Evolutionary conservation across 1,284 basidiomycete genomes (phyloP).

Genomic region (Leccinum huronense): DNA sequence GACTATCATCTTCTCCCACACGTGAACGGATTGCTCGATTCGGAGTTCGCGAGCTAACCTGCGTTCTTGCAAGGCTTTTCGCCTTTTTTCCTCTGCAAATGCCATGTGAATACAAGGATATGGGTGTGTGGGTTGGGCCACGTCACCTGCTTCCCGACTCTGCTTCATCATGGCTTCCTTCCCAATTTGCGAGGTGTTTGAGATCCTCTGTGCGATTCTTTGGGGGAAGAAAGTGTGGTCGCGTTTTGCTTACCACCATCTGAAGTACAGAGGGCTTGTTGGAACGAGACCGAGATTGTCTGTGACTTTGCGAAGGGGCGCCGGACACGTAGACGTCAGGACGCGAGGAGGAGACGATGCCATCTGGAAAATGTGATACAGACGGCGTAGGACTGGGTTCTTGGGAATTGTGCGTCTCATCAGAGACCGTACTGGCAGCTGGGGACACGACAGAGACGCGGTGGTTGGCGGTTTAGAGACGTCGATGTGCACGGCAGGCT

Average conservation of each 20-base stretch:
- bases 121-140: neutral
- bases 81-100: conserved; percentile 64
- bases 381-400: conserved; percentile 11
- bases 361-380: conserved; percentile 12
- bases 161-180: conserved; percentile 81
- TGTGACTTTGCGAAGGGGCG: conserved; percentile 35
- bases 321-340: conserved; percentile 7
- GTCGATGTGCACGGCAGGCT: conserved; percentile 50
- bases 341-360: conserved; percentile 11
- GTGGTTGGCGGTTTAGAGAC: conserved; percentile 37
- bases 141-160: conserved; percentile 66
- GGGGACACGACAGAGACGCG: conserved; percentile 1
- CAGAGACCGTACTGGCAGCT: too few species aligned
- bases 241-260: conserved; percentile 73
- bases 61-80: conserved; percentile 62
- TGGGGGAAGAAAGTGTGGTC: conserved; percentile 82
- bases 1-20: conserved; percentile 80
- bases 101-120: conserved; percentile 13
- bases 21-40: conserved; percentile 65
- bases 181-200: conserved; percentile 86
- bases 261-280: conserved; percentile 67
- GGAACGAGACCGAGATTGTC: conserved; percentile 50
- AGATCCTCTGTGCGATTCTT: conserved; percentile 79
- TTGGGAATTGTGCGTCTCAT: neutral
- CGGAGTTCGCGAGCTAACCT: conserved; percentile 63